Percentiles rank a stretch among this genome's conserved stretches.
phyloP scores from a whole-genome alignment of 345 rosid genomes.

The Aethionema arabicum region DNA sequence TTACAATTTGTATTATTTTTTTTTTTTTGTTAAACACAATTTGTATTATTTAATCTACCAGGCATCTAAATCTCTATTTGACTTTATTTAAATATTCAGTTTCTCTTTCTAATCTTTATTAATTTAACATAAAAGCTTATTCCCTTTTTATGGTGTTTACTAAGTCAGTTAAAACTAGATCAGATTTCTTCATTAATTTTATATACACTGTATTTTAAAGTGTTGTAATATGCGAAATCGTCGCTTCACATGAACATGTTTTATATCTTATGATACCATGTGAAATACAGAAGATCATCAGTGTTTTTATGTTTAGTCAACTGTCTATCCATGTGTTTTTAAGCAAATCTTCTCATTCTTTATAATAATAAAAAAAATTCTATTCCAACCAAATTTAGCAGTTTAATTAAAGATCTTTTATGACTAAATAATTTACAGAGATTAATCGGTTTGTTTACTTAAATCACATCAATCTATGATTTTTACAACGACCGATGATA shows the following conservation, averaged over 20 bases:
- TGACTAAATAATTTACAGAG: no score
- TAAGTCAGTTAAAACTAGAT: background rate
- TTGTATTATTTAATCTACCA: slow-evolving; percentile 37
- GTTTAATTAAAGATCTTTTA: no score
- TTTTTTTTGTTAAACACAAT: no score
- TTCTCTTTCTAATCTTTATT: slow-evolving; percentile 20
- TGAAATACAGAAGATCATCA: slow-evolving; percentile 23
- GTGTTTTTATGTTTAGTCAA: background rate
- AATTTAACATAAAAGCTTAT: background rate
- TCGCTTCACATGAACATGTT: slow-evolving; percentile 16
- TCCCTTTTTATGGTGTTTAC: no score
- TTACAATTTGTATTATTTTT: slow-evolving; percentile 40
- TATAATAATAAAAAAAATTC: background rate
- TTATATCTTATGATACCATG: slow-evolving; percentile 5
- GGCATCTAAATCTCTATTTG: slow-evolving; percentile 40
- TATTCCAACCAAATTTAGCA: no score
- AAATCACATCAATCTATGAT: no score
- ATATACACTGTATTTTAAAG: background rate
- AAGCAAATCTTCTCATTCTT: background rate
- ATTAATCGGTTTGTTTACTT: no score
- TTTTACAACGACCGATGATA: no score
- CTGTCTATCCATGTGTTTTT: background rate
- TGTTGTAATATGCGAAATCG: background rate
- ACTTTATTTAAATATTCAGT: slow-evolving; percentile 36
- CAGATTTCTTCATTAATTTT: background rate